phyloP scores from a whole-genome alignment of 192 early-diverging fungal species.

The Coemansia sp. region DNA sequence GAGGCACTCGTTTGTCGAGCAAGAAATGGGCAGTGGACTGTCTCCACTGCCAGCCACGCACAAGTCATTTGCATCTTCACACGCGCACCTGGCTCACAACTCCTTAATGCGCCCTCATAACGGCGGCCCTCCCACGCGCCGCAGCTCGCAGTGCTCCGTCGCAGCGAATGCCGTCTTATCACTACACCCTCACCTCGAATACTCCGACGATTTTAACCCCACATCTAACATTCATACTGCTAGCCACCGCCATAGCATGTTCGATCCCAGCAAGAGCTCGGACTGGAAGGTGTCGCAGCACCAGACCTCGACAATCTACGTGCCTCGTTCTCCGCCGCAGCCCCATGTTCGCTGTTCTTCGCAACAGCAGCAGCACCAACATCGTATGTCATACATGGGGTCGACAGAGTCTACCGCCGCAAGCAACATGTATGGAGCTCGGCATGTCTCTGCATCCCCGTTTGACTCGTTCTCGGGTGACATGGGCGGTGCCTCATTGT shows the following conservation, averaged over 20 bases:
- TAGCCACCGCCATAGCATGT: slow-evolving; percentile 7
- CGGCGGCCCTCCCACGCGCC: slow-evolving; percentile 16
- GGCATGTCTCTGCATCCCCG: slow-evolving; percentile 11
- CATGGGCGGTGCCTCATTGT: slow-evolving; percentile 17
- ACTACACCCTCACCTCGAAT: slow-evolving; percentile 10
- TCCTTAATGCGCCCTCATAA: not conserved
- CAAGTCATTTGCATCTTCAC: not conserved
- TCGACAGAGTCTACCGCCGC: not conserved
- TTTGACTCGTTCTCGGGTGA: slow-evolving; percentile 22
- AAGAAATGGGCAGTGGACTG: not conserved
- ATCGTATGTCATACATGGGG: slow-evolving; percentile 8
- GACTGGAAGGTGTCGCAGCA: not conserved
- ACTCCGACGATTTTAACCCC: not conserved
- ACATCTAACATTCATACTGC: not conserved
- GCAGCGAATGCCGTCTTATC: slow-evolving; percentile 12
- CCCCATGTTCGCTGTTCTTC: not conserved
- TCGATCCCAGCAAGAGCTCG: not conserved
- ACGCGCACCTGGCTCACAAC: not conserved
- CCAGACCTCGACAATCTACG: slow-evolving; percentile 5
- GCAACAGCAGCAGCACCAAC: not conserved
- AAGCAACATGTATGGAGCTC: not conserved
- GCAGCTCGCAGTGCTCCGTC: slow-evolving; percentile 43
- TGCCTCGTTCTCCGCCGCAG: slow-evolving; percentile 9
- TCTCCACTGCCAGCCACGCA: not conserved
- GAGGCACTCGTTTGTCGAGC: slow-evolving; percentile 18